phyloP scores from a whole-genome alignment of 495 filamentous ascomycete genomes.

The Annulohypoxylon nitens region DNA sequence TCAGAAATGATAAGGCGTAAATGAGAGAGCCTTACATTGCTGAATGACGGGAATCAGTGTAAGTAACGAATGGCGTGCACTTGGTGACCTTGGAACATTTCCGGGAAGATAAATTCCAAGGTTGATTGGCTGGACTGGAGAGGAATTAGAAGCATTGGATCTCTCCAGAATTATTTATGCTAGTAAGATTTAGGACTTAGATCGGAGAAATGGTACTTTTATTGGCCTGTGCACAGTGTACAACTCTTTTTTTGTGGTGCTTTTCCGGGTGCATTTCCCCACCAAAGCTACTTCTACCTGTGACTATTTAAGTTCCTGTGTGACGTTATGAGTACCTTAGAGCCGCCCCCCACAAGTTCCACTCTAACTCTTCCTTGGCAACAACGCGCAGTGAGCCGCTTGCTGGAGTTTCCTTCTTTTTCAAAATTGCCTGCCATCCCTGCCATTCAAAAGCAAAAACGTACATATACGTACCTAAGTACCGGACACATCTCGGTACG shows the following conservation, averaged over 20 bases:
- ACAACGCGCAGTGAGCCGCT: slow-evolving; percentile 22
- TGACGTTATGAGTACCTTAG: slow-evolving; percentile 40
- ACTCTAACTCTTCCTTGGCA: slow-evolving; percentile 31
- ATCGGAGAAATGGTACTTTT: slow-evolving; percentile 32
- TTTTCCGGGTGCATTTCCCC: not conserved
- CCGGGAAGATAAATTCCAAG: slow-evolving; percentile 15
- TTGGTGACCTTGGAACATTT: slow-evolving; percentile 18
- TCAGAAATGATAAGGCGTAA: not conserved
- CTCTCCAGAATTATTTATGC: slow-evolving; percentile 21
- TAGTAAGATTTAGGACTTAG: slow-evolving; percentile 19
- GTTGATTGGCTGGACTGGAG: slow-evolving; percentile 36
- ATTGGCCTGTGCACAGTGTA: slow-evolving; percentile 7
- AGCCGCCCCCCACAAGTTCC: slow-evolving; percentile 18
- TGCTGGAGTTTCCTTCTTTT: slow-evolving; percentile 12
- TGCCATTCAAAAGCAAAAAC: not conserved
- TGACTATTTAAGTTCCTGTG: slow-evolving; percentile 6
- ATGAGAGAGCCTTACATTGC: slow-evolving; percentile 8
- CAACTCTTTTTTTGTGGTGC: not conserved
- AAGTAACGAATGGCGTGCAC: slow-evolving; percentile 10
- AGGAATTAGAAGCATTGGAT: slow-evolving; percentile 37
- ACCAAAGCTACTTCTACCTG: slow-evolving; percentile 10
- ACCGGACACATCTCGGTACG: not conserved
- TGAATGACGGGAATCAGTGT: slow-evolving; percentile 9
- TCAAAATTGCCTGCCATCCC: slow-evolving; percentile 16
- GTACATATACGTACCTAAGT: slow-evolving; percentile 2